Evolutionary conservation across 345 rosid genomes (phyloP).

Genomic region (Hibiscus syriacus): DNA sequence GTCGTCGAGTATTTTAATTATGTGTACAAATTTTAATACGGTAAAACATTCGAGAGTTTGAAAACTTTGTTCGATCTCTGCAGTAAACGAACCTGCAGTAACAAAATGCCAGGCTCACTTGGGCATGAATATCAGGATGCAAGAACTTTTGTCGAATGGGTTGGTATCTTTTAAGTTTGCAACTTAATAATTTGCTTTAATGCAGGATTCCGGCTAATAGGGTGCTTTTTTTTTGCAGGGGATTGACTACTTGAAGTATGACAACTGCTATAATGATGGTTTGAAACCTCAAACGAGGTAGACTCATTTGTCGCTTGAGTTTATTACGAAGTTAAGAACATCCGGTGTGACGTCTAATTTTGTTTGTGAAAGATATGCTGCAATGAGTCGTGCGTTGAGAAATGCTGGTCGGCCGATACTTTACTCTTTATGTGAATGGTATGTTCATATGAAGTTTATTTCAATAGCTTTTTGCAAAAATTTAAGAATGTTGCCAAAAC

Average conservation of each 20-base stretch:
- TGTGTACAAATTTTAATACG: background rate
- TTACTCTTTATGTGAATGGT: slow-evolving; percentile 52
- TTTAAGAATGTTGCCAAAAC: background rate
- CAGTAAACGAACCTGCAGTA: slow-evolving; percentile 47
- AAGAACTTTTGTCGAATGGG: slow-evolving; percentile 48
- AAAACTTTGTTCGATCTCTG: background rate
- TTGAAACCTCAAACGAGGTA: slow-evolving; percentile 32
- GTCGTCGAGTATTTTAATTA: background rate
- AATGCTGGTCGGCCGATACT: slow-evolving; percentile 35
- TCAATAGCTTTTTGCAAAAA: background rate
- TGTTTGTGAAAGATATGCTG: slow-evolving; percentile 25
- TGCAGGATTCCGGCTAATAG: background rate
- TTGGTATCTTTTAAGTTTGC: slow-evolving; percentile 12
- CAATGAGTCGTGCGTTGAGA: slow-evolving; percentile 42
- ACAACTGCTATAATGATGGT: slow-evolving; percentile 35
- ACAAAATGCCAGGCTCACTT: slow-evolving; percentile 50
- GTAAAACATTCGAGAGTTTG: background rate
- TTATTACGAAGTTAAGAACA: background rate
- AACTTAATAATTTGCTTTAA: background rate
- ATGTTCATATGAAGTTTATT: slow-evolving; percentile 15
- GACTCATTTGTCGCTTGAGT: background rate
- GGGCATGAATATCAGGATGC: slow-evolving; percentile 56
- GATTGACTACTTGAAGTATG: slow-evolving; percentile 43
- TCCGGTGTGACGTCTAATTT: background rate
- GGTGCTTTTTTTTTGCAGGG: background rate